A percentile compares a stretch with the other conserved stretches of the same genome.
Conservation (phyloP, 2,329 filamentous ascomycete genomes). For the Leptographium lundbergii region DNA sequence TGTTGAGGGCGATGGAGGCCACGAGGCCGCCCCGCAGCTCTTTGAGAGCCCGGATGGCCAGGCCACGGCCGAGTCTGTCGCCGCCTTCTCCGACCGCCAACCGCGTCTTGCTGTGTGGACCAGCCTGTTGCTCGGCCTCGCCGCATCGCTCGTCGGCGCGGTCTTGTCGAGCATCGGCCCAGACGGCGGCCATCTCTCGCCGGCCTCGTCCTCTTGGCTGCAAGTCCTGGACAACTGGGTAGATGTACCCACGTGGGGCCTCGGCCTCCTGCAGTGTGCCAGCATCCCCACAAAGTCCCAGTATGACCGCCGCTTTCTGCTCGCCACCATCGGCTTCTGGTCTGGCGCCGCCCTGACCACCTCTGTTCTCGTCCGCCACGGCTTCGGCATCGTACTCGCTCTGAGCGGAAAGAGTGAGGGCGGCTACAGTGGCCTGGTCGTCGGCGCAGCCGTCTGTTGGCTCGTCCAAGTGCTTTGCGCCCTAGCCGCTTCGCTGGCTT, state of each 20-base stretch:
- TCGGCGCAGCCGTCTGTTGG: constrained; percentile 15
- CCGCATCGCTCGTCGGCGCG: constrained; percentile 13
- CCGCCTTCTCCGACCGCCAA: constrained; percentile 17
- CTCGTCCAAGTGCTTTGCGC: constrained; percentile 15
- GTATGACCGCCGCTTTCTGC: constrained; percentile 16
- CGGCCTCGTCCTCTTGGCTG: not conserved
- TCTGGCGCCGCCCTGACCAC: constrained; percentile 14
- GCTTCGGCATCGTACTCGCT: constrained; percentile 12
- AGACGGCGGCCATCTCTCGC: not conserved
- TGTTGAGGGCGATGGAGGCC: constrained; percentile 5
- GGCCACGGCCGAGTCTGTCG: constrained; percentile 20
- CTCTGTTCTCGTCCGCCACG: constrained; percentile 17
- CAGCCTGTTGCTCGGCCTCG: constrained; percentile 15
- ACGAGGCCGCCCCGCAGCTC: constrained; percentile 13
- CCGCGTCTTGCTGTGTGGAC: constrained; percentile 16
- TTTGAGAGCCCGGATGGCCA: constrained; percentile 20
- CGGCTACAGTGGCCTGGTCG: not conserved
- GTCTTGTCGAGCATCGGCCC: constrained; percentile 8
- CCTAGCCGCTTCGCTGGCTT: constrained; percentile 13
- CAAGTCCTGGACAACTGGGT: constrained; percentile 10
- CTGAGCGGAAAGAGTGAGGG: constrained; percentile 7
- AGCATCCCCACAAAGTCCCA: constrained; percentile 16
- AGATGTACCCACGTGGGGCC: constrained; percentile 14
- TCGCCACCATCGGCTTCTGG: constrained; percentile 15
- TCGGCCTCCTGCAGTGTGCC: constrained; percentile 17